phyloP scores from a whole-genome alignment of 495 filamentous ascomycete species.

The Glonium stellatum region DNA sequence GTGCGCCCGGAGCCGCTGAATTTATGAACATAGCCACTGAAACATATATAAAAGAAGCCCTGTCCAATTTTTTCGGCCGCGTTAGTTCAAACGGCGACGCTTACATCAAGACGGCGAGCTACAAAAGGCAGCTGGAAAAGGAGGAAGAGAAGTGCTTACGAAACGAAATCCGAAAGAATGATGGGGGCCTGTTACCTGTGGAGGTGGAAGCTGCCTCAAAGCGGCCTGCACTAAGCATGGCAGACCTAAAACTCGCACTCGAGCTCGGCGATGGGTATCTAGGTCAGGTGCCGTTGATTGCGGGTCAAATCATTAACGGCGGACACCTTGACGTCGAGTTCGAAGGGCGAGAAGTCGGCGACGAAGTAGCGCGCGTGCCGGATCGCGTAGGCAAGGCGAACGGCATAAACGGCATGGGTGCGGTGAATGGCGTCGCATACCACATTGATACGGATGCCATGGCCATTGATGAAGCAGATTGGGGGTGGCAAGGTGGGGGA shows the following conservation, averaged over 20 bases:
- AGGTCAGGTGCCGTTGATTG: slow-evolving; percentile 67
- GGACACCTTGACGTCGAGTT: slow-evolving; percentile 70
- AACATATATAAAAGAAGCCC: slow-evolving; percentile 82
- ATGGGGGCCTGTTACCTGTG: slow-evolving; percentile 68
- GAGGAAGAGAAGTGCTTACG: slow-evolving; percentile 63
- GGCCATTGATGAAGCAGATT: slow-evolving; percentile 48
- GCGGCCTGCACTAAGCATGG: slow-evolving; percentile 62
- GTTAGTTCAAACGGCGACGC: slow-evolving; percentile 72
- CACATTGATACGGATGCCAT: slow-evolving; percentile 45
- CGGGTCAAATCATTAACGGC: slow-evolving; percentile 58
- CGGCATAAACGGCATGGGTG: background rate
- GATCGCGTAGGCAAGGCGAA: slow-evolving; percentile 7
- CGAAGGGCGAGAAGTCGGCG: slow-evolving; percentile 49
- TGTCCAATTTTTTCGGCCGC: slow-evolving; percentile 69
- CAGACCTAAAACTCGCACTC: slow-evolving; percentile 70
- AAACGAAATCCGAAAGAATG: slow-evolving; percentile 59
- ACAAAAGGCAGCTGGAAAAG: slow-evolving; percentile 59
- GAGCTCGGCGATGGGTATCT: slow-evolving; percentile 67
- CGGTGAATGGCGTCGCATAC: slow-evolving; percentile 5
- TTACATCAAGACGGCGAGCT: slow-evolving; percentile 73
- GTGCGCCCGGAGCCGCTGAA: slow-evolving; percentile 63
- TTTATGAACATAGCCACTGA: slow-evolving; percentile 89
- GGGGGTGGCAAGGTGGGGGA: slow-evolving; percentile 67
- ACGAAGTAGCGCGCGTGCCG: slow-evolving; percentile 26
- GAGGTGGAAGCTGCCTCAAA: slow-evolving; percentile 63